Evolutionary conservation across 2,329 filamentous ascomycete genomes (phyloP).

Genomic region (Stenocarpella maydis): DNA sequence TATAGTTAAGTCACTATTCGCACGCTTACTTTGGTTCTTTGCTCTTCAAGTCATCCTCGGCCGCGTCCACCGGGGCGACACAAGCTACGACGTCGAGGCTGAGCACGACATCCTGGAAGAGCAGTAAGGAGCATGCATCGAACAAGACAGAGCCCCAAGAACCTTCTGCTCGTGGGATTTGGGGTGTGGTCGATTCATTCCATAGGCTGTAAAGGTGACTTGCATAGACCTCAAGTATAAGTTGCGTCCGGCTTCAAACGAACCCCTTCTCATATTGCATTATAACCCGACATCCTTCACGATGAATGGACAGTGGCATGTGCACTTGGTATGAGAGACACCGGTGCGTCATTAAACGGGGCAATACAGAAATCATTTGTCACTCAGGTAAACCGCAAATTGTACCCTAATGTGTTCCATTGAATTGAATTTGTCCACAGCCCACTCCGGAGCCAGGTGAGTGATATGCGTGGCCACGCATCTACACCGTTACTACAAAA

Average conservation of each 20-base stretch:
- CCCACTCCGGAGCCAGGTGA: neutral
- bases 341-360: no score
- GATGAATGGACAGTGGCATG: no score
- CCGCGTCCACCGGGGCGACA: constrained; percentile 36
- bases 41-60: constrained; percentile 33
- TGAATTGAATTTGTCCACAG: constrained; percentile 14
- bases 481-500: constrained; percentile 19
- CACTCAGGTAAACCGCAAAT: neutral
- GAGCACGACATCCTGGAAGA: constrained; percentile 38
- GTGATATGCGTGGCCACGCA: constrained; percentile 5
- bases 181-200: no score
- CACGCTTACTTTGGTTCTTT: no score
- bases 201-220: no score
- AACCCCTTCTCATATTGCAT: no score
- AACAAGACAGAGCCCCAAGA: constrained; percentile 22
- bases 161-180: no score
- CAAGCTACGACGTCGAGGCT: constrained; percentile 36
- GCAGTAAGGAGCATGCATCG: constrained; percentile 28
- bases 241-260: no score
- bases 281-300: no score
- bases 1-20: no score
- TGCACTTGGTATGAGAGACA: no score
- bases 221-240: no score
- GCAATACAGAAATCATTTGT: neutral
- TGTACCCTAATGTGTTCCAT: neutral